phyloP scores from a whole-genome alignment of 768 basidiomycete genomes.

The Candolleomyces aberdarensis region DNA sequence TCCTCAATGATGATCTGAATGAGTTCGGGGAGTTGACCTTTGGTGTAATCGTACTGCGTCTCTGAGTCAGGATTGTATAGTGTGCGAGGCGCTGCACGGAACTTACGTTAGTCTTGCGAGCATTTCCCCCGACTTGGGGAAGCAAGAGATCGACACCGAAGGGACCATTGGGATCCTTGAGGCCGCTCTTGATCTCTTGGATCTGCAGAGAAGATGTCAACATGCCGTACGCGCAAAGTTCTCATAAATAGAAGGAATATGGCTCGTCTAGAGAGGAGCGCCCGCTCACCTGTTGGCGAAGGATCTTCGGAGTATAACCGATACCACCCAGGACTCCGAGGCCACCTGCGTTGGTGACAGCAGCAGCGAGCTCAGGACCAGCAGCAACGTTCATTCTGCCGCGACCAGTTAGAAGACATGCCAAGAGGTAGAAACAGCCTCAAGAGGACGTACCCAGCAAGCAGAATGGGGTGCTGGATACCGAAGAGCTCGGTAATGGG shows the following conservation, averaged over 20 bases:
- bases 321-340: constrained; percentile 90
- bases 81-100: not conserved
- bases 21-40: constrained; percentile 78
- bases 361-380: constrained; percentile 83
- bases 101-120: constrained; percentile 86
- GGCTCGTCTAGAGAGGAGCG: not conserved
- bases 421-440: not conserved
- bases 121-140: constrained; percentile 82
- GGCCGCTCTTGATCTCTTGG: constrained; percentile 62
- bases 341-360: constrained; percentile 92
- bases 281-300: constrained; percentile 65
- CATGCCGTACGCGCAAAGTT: not conserved
- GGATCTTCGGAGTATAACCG: constrained; percentile 80
- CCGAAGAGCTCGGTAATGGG: constrained; percentile 88
- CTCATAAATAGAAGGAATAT: not conserved
- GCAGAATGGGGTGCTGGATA: constrained; percentile 83
- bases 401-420: not conserved
- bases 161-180: constrained; percentile 73
- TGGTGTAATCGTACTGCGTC: constrained; percentile 80
- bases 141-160: constrained; percentile 92
- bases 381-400: constrained; percentile 46
- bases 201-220: constrained; percentile 43
- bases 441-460: constrained; percentile 56
- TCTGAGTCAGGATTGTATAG: not conserved
- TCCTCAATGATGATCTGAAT: constrained; percentile 93